Percentiles rank a stretch among this genome's conserved stretches.
Conservation (phyloP, 495 filamentous ascomycete genomes). For the Trichodelitschia bisporula region DNA sequence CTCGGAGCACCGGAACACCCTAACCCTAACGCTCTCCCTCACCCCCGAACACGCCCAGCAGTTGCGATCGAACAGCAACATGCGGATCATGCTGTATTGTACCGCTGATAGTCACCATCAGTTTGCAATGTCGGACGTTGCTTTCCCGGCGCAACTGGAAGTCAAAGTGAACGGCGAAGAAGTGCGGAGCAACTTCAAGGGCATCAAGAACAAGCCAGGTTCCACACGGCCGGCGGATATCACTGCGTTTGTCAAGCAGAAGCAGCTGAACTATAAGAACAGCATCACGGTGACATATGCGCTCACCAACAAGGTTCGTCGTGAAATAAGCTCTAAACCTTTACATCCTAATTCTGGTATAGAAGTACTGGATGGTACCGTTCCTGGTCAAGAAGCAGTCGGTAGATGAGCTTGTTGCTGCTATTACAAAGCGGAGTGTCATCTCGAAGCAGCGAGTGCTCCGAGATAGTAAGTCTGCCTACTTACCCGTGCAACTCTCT, state of each 20-base stretch:
- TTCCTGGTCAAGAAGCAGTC: conserved; percentile 51
- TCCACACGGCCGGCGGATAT: conserved; percentile 85
- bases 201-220: conserved; percentile 84
- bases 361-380: conserved; percentile 57
- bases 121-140: conserved; percentile 49
- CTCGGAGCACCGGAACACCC: conserved; percentile 28
- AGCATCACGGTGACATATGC: conserved; percentile 73
- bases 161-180: conserved; percentile 73
- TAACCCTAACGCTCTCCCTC: conserved; percentile 25
- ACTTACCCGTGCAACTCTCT: too few relatives aligned
- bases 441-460: conserved; percentile 66
- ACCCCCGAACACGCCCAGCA: conserved; percentile 21
- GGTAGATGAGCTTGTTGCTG: conserved; percentile 43
- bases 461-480: conserved; percentile 42
- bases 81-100: conserved; percentile 63
- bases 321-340: conserved; percentile 1
- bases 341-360: background rate
- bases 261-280: conserved; percentile 40
- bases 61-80: conserved; percentile 25
- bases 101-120: too few relatives aligned
- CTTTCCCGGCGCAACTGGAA: conserved; percentile 80
- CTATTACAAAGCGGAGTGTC: conserved; percentile 36
- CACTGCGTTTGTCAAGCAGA: conserved; percentile 47
- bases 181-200: conserved; percentile 69
- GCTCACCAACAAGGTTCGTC: conserved; percentile 66